Evolutionary conservation across 1,139 yeast species (phyloP).

Genomic region (Debaryomyces psychrophilus): DNA sequence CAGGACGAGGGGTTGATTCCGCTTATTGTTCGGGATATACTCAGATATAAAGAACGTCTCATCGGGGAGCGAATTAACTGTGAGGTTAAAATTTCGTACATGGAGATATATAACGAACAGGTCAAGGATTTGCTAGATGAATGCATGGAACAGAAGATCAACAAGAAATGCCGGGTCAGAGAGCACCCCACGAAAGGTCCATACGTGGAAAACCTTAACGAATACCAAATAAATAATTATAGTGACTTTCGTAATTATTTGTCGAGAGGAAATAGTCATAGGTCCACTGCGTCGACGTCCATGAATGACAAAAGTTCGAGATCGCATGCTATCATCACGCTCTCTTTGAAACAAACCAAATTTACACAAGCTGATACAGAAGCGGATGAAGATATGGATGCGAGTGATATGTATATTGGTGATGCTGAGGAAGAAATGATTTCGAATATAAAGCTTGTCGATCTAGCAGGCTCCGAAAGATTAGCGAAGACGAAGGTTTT

Average conservation of each 20-base stretch:
- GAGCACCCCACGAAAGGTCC: conserved; percentile 68
- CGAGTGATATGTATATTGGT: conserved; percentile 32
- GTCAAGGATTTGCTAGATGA: conserved; percentile 58
- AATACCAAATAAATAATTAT: conserved; percentile 45
- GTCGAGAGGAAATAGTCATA: conserved; percentile 47
- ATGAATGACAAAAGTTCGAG: conserved; percentile 73
- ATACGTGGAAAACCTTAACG: conserved; percentile 65
- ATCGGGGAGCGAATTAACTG: conserved; percentile 49
- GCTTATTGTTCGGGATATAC: conserved; percentile 55
- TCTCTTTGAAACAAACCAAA: conserved; percentile 60
- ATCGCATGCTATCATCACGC: conserved; percentile 76
- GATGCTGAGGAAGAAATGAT: conserved; percentile 56
- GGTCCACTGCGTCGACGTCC: conserved; percentile 71
- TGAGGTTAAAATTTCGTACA: conserved; percentile 60
- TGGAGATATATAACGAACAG: conserved; percentile 75
- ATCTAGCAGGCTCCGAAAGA: conserved; percentile 82
- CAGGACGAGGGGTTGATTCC: conserved; percentile 65
- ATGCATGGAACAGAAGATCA: conserved; percentile 10
- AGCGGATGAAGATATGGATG: conserved; percentile 19
- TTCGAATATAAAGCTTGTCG: conserved; percentile 71
- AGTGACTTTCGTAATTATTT: conserved; percentile 50
- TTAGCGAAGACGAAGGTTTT: conserved; percentile 63
- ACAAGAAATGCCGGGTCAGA: conserved; percentile 50
- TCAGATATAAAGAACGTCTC: conserved; percentile 42
- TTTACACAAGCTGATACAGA: conserved; percentile 41